Evolutionary conservation across 805 yeast genomes (phyloP), one percentile per base, ranked within the genome.

Genomic region (Yamadazyma akitaensis): DNA sequence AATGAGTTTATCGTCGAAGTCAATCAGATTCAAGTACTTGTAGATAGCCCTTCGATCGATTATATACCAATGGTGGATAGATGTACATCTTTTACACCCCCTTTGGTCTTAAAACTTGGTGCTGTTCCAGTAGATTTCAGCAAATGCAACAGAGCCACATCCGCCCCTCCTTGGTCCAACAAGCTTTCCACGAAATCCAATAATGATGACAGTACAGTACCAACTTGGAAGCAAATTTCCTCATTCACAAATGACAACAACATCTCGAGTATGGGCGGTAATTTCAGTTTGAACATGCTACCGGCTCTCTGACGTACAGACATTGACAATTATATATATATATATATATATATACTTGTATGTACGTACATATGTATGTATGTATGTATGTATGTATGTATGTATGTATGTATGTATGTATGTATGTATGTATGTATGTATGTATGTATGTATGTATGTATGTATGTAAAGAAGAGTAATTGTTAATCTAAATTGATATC

Each of bases 401-500:
- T n/a, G n/a, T n/a, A n/a, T n/a, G n/a, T n/a, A n/a, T n/a, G n/a
- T n/a, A n/a, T n/a, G n/a, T n/a, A n/a, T n/a, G n/a, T n/a, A n/a
- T n/a, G n/a, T n/a, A n/a, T n/a, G n/a, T n/a, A n/a, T n/a, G n/a
- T n/a, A n/a, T n/a, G n/a, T n/a, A n/a, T n/a, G n/a, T n/a, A n/a
- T n/a, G n/a, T n/a, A n/a, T n/a, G n/a, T n/a, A n/a, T n/a, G n/a
- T n/a, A n/a, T n/a, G n/a, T n/a, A n/a, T n/a, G n/a, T n/a, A n/a
- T n/a, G n/a, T n/a, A n/a, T n/a, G n/a, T n/a, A n/a, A n/a, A n/a
- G n/a, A n/a, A n/a, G n/a, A n/a, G 13, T 24, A 37, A 42, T 17
- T 37, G n/a, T 40, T 65, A 73, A 47, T 74, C 82, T 51, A 84
- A 68, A 56, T 75, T 75, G 49, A 80, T 88, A 70, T 94, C 98